Percentiles rank a stretch among this genome's conserved stretches.
phyloP scores from a whole-genome alignment of 768 basidiomycete genomes.

The Nidularia sp. region DNA sequence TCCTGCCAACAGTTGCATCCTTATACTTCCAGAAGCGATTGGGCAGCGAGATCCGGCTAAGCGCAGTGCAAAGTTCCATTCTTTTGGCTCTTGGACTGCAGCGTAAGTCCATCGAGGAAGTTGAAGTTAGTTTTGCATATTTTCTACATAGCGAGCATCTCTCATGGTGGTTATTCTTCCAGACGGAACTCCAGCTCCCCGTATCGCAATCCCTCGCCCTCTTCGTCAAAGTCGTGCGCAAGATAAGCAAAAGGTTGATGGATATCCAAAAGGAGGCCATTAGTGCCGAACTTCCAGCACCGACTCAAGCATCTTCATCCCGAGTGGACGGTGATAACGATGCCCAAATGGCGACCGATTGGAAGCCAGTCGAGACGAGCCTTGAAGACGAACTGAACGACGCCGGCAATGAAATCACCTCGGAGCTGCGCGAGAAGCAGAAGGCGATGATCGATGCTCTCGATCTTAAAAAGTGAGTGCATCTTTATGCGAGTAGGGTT shows the following conservation, averaged over 20 bases:
- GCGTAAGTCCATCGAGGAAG: conserved; percentile 82
- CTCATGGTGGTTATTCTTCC: conserved; percentile 2
- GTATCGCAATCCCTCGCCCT: conserved; percentile 86
- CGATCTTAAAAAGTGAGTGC: conserved; percentile 80
- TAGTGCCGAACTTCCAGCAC: conserved; percentile 54
- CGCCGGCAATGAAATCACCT: conserved; percentile 70
- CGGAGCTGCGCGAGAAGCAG: conserved; percentile 72
- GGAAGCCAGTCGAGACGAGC: conserved; percentile 40
- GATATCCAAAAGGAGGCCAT: conserved; percentile 81
- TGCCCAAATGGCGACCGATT: conserved; percentile 14
- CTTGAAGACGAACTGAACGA: conserved; percentile 71
- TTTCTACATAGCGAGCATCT: background rate
- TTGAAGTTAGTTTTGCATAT: conserved; percentile 52
- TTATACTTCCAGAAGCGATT: conserved; percentile 81
- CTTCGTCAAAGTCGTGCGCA: conserved; percentile 87
- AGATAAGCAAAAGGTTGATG: conserved; percentile 70
- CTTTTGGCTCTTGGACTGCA: conserved; percentile 87
- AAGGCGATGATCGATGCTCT: conserved; percentile 84
- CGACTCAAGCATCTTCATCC: conserved; percentile 19
- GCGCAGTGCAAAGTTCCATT: conserved; percentile 89
- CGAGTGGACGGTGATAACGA: background rate
- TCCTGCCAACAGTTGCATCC: conserved; percentile 77
- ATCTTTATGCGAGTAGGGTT: conserved; percentile 11
- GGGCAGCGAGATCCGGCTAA: conserved; percentile 62
- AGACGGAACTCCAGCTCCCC: conserved; percentile 80